Percentiles rank a stretch among this genome's conserved stretches.
These are phyloP conservation scores for Aureobasidium sp. DNA, from an alignment of 2,329 filamentous ascomycete genomes.

Conservation along the genomic window DNA sequence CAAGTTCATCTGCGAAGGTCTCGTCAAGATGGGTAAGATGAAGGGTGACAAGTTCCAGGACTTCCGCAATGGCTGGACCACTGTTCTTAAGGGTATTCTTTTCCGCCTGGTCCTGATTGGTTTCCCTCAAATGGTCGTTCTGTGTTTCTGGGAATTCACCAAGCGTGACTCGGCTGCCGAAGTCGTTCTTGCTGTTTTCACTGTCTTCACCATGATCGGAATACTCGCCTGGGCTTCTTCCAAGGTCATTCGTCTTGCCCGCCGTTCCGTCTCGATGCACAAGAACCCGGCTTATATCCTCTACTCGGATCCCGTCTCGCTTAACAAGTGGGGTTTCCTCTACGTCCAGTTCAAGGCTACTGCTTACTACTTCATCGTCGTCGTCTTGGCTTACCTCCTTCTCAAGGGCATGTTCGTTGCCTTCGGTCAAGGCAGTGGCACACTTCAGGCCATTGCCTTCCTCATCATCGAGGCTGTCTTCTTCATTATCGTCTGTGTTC, in stretches of 20 bases:
- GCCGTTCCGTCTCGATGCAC: slow-evolving; percentile 82
- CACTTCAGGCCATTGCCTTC: slow-evolving; percentile 72
- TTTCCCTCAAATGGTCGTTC: slow-evolving; percentile 82
- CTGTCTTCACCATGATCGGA: slow-evolving; percentile 70
- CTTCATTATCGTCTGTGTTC: slow-evolving; percentile 68
- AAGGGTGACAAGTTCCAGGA: slow-evolving; percentile 81
- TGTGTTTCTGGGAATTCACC: slow-evolving; percentile 92
- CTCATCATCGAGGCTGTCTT: slow-evolving; percentile 74
- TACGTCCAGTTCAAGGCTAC: slow-evolving; percentile 96
- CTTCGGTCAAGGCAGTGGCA: slow-evolving; percentile 63
- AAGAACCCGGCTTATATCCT: slow-evolving; percentile 96
- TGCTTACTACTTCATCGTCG: slow-evolving; percentile 90
- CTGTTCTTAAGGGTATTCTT: slow-evolving; percentile 85
- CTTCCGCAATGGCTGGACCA: slow-evolving; percentile 90
- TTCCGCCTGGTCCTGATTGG: slow-evolving; percentile 83
- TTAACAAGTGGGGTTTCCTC: slow-evolving; percentile 98
- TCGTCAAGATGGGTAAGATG: slow-evolving; percentile 68
- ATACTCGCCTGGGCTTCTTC: slow-evolving; percentile 79
- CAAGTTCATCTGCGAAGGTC: slow-evolving; percentile 72
- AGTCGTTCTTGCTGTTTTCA: slow-evolving; percentile 80
- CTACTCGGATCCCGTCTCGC: slow-evolving; percentile 85
- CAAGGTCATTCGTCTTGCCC: slow-evolving; percentile 85
- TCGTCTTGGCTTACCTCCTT: slow-evolving; percentile 69
- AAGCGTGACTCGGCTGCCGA: slow-evolving; percentile 76
- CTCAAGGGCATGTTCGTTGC: slow-evolving; percentile 86